phyloP scores from a whole-genome alignment of 2,329 filamentous ascomycete genomes.

The Botrytis cinerea region DNA sequence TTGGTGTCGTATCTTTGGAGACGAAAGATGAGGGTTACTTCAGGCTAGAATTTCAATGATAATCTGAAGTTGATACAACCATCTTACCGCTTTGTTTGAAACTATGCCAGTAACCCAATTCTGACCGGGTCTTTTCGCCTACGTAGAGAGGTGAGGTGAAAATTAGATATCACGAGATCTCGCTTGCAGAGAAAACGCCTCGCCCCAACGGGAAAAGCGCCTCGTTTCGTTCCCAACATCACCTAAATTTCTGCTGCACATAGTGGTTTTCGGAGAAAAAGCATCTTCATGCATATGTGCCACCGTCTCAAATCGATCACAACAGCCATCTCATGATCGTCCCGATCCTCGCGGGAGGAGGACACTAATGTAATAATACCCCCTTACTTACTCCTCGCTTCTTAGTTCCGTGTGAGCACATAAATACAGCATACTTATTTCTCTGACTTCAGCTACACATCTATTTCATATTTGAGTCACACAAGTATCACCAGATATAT shows the following conservation, averaged over 20 bases:
- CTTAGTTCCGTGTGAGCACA: background rate
- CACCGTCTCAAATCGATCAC: background rate
- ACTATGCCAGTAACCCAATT: background rate
- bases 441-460: slow-evolving; percentile 4
- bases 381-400: background rate
- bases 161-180: slow-evolving; percentile 6
- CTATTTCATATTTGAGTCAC: background rate
- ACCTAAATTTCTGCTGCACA: background rate
- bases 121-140: background rate
- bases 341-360: background rate
- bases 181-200: slow-evolving; percentile 1
- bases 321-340: background rate
- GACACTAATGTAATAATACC: background rate
- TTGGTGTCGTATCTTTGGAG: background rate
- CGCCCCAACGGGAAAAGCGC: background rate
- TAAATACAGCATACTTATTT: background rate
- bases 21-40: background rate
- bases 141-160: background rate
- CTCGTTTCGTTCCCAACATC: background rate
- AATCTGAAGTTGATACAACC: background rate
- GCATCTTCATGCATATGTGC: background rate
- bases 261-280: background rate
- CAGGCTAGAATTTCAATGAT: slow-evolving; percentile 16
- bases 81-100: background rate
- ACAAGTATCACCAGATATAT: background rate